Base-by-base conservation (phyloP, 768 basidiomycete species). In the Flagelloscypha sp. region DNA sequence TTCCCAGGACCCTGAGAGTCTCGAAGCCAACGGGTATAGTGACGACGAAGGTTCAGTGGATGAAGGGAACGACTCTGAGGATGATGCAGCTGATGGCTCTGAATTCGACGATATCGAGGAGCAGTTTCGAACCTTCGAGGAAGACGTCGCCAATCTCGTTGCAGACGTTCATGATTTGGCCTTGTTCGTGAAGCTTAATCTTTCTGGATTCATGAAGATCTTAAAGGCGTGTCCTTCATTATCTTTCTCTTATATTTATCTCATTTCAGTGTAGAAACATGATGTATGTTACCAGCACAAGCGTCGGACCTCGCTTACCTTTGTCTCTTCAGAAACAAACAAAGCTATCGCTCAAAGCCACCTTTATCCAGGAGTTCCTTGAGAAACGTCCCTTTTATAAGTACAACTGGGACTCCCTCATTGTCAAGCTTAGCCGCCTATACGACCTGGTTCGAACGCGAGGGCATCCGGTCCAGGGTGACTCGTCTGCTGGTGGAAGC, bases 121-220 rank as follows among this genome's bases (percentile, higher is more conserved):
- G 33, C 70, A 79, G 15, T 99, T 95, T 56, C 78, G 83, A 42
- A 71, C 69, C 11, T 64, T 98, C 13, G 90, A 98, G 59, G 93
- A 95, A 52, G 89, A 93, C 52, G 87, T 98, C 13, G 94, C 93
- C 1, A 84, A 76, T 27, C 74, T 99, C 28, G 94, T 99, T 12
- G 94, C 94, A 1, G 84, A 87, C 45, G 85, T 88, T 8, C 87
- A 92, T 47, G 87, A 90, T 56, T 70, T 93, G 25, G 90, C 92
- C 1, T 65, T 97, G 20, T 85, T 93, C 55, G 93, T 94, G 3
- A 98, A 98, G 55, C 74, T 98, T 36, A 98, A 98, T 56, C 92
- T 97, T 50, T 97, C 95, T 1, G 95, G 95, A 7, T 99, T 99
- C 56, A 84, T 97, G 71, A 99, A 99, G 63, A 97, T 97, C 42